Evolutionary conservation across 1,139 yeast genomes (phyloP).

Genomic region (Blastobotrys persicus): DNA sequence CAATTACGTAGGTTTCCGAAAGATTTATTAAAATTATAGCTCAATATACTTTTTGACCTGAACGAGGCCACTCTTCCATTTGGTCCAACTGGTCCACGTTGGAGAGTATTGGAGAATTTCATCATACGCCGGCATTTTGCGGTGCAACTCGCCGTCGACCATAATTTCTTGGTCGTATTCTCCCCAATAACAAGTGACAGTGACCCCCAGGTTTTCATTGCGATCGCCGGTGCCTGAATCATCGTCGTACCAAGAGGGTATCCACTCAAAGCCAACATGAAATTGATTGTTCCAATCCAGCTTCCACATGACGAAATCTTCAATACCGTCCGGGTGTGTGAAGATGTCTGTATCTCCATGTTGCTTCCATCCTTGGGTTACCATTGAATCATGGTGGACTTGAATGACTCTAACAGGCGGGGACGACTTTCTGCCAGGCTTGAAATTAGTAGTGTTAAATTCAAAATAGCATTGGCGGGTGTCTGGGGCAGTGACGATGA

Average conservation of each 20-base stretch:
- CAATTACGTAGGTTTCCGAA: too few relatives aligned
- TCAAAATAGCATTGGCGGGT: conserved; percentile 61
- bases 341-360: conserved; percentile 22
- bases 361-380: conserved; percentile 15
- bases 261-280: conserved; percentile 72
- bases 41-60: conserved; percentile 48
- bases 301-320: conserved; percentile 60
- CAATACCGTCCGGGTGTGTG: conserved; percentile 50
- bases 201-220: conserved; percentile 46
- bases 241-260: conserved; percentile 59
- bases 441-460: conserved; percentile 51
- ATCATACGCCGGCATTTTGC: conserved; percentile 64
- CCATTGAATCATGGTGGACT: conserved; percentile 43
- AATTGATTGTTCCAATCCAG: conserved; percentile 57
- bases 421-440: conserved; percentile 32
- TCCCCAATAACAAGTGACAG: conserved; percentile 70
- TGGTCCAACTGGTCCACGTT: conserved; percentile 60
- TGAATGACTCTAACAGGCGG: conserved; percentile 64
- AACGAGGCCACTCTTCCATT: conserved; percentile 64
- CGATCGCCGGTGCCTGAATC: conserved; percentile 38
- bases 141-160: conserved; percentile 28
- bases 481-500: conserved; percentile 56
- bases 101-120: conserved; percentile 69
- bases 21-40: conserved; percentile 37
- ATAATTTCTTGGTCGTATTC: conserved; percentile 52